Evolutionary conservation across 1,284 basidiomycete genomes (phyloP).

Genomic region (Heliocybe sulcata): DNA sequence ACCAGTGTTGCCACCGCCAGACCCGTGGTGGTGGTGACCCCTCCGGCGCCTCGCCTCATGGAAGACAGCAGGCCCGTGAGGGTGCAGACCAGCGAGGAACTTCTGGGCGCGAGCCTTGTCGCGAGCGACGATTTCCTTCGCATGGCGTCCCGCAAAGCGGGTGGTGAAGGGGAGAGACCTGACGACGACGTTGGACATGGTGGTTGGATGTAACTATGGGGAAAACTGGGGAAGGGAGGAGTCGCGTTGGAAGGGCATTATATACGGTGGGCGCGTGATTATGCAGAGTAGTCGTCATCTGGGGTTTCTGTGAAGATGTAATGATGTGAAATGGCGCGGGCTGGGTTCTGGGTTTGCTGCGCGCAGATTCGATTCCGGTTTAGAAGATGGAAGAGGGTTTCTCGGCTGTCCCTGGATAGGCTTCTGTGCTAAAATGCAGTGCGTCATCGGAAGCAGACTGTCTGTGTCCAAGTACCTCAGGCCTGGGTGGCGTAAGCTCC

Average conservation of each 20-base stretch:
- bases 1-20: conserved; percentile 5
- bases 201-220: neutral
- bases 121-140: conserved; percentile 39
- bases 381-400: no score
- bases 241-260: neutral
- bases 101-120: conserved; percentile 49
- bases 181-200: conserved; percentile 21
- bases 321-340: neutral
- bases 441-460: no score
- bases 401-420: neutral
- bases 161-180: conserved; percentile 36
- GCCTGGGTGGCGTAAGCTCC: neutral
- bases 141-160: conserved; percentile 29
- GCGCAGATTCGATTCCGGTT: neutral
- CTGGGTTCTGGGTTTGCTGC: neutral
- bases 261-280: neutral
- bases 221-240: neutral
- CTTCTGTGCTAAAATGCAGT: no score
- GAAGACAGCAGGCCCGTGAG: conserved; percentile 38
- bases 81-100: conserved; percentile 38
- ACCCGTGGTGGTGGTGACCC: conserved; percentile 16
- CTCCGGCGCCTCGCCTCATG: conserved; percentile 14
- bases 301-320: neutral
- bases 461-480: neutral
- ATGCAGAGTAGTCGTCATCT: neutral